Percentiles rank a stretch among this genome's conserved stretches.
These are phyloP conservation scores for Ceratobasidium sp. DNA, from an alignment of 1,284 basidiomycete genomes.

Conservation along the genomic window DNA sequence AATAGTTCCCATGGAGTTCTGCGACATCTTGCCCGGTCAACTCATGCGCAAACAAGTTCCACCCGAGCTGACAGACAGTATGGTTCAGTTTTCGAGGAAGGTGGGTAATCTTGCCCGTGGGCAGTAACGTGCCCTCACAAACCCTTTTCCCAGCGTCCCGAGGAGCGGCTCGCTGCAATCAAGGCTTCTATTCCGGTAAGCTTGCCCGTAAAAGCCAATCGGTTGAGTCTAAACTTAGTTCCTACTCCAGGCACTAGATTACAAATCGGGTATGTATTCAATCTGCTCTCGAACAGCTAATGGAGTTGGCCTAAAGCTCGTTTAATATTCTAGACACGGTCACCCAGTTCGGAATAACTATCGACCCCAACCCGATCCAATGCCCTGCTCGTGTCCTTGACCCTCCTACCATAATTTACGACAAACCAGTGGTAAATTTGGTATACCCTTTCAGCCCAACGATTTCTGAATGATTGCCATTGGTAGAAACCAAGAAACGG, in stretches of 20 bases:
- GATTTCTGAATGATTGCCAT: not conserved
- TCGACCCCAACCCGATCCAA: conserved; percentile 6
- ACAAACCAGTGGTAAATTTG: conserved; percentile 14
- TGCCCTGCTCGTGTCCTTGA: conserved; percentile 36
- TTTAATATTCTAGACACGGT: not conserved
- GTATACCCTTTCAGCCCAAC: not conserved
- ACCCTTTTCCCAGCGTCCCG: conserved; percentile 33
- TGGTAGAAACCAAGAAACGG: conserved; percentile 41
- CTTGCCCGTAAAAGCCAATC: not conserved
- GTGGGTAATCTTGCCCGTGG: not conserved
- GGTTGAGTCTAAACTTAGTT: not conserved
- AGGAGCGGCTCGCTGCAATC: conserved; percentile 45
- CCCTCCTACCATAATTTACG: conserved; percentile 19
- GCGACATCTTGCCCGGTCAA: conserved; percentile 74
- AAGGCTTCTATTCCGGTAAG: conserved; percentile 37
- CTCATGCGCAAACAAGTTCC: conserved; percentile 81
- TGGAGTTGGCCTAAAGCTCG: not conserved
- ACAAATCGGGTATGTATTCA: conserved; percentile 31
- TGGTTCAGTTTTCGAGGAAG: conserved; percentile 73
- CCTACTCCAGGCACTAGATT: conserved; percentile 14
- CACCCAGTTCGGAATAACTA: conserved; percentile 30
- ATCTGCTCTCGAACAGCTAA: not conserved
- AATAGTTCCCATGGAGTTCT: conserved; percentile 73
- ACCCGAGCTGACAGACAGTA: conserved; percentile 72
- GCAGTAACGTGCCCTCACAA: not conserved